Percentiles rank a stretch among this genome's conserved stretches.
phyloP scores from a whole-genome alignment of 2,329 filamentous ascomycete species.

The Penicillium sp. region DNA sequence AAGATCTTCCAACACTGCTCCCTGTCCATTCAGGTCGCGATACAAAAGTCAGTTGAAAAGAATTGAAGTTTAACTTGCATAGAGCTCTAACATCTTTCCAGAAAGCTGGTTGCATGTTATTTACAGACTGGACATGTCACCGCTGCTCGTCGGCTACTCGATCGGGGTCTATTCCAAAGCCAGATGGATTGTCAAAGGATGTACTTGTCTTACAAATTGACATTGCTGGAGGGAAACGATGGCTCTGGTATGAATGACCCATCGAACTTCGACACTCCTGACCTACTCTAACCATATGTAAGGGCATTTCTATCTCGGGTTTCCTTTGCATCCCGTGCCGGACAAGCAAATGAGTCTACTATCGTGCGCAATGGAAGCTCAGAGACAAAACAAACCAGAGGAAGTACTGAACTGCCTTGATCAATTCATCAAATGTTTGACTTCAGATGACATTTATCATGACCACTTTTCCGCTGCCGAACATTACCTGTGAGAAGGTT shows the following conservation, averaged over 20 bases:
- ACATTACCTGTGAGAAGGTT: slow-evolving; percentile 1
- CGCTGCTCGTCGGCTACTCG: neutral
- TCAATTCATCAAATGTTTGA: neutral
- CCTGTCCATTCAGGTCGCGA: slow-evolving; percentile 57
- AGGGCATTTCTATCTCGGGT: neutral
- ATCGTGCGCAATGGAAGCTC: slow-evolving; percentile 70
- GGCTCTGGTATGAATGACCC: neutral
- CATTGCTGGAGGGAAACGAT: neutral
- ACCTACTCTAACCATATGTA: neutral
- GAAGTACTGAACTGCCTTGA: slow-evolving; percentile 38
- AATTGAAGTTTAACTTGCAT: neutral
- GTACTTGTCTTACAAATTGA: slow-evolving; percentile 2
- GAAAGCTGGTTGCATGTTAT: slow-evolving; percentile 65
- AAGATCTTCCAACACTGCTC: slow-evolving; percentile 58
- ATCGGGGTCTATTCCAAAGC: neutral
- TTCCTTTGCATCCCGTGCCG: neutral
- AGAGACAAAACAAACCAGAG: slow-evolving; percentile 53
- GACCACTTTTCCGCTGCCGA: neutral
- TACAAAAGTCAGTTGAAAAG: slow-evolving; percentile 48
- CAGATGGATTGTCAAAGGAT: neutral
- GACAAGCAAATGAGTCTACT: slow-evolving; percentile 46
- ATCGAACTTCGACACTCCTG: neutral
- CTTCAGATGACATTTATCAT: neutral
- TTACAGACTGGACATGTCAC: slow-evolving; percentile 34
- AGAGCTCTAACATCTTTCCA: slow-evolving; percentile 26